phyloP scores from a whole-genome alignment of 2,329 filamentous ascomycete species.

The Claviceps sp. region DNA sequence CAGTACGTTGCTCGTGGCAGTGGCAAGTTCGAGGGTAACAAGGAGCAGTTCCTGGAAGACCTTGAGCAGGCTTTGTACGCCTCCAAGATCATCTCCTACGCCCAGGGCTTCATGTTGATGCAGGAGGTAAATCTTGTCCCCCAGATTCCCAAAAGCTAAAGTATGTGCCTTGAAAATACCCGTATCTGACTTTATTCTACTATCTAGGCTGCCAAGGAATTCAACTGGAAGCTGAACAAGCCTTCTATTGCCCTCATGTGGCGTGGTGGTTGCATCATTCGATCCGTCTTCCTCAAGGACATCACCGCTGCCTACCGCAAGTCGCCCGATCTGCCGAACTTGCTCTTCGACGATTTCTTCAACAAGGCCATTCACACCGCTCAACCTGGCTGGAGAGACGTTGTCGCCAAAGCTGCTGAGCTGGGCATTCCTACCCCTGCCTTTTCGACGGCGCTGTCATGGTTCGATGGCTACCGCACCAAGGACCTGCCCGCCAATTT shows the following conservation, averaged over 20 bases:
- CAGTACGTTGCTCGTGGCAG: slow-evolving; percentile 55
- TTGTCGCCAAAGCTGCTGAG: slow-evolving; percentile 80
- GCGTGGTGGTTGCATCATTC: slow-evolving; percentile 99
- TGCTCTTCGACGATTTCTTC: slow-evolving; percentile 99
- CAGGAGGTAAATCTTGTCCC: slow-evolving; percentile 56
- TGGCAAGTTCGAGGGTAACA: slow-evolving; percentile 73
- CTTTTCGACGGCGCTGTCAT: slow-evolving; percentile 93
- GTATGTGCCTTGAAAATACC: background rate
- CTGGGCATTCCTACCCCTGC: slow-evolving; percentile 93
- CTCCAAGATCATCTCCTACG: slow-evolving; percentile 99
- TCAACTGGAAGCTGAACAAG: slow-evolving; percentile 99
- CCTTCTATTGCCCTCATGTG: slow-evolving; percentile 99
- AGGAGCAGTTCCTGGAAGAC: slow-evolving; percentile 86
- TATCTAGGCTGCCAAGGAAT: slow-evolving; percentile 77
- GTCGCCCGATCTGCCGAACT: slow-evolving; percentile 90
- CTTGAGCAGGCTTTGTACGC: slow-evolving; percentile 98
- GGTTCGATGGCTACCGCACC: slow-evolving; percentile 98
- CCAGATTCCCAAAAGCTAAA: background rate
- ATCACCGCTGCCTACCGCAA: slow-evolving; percentile 95
- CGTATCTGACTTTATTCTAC: slow-evolving; percentile 2
- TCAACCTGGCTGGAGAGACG: slow-evolving; percentile 82
- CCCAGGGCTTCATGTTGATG: slow-evolving; percentile 99
- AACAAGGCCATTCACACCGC: slow-evolving; percentile 97
- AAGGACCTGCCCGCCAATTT: slow-evolving; percentile 96
- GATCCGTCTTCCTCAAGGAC: slow-evolving; percentile 99